Evolutionary conservation across 2,329 filamentous ascomycete genomes (phyloP).

Genomic region (Chaetomium sp.): DNA sequence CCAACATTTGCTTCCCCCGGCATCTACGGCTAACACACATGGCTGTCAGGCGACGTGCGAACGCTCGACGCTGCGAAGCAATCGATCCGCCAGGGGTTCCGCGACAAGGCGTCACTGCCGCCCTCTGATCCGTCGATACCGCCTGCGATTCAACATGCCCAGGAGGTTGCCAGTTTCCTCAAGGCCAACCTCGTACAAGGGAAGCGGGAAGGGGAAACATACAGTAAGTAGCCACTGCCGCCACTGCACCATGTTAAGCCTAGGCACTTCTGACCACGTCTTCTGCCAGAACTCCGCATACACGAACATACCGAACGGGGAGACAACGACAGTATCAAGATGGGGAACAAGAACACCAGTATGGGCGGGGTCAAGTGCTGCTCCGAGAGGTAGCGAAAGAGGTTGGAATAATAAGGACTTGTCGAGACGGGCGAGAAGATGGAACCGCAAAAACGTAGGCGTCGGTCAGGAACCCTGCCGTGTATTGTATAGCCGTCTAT

Average conservation of each 20-base stretch:
- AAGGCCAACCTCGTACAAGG: constrained; percentile 89
- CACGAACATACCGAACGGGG: constrained; percentile 89
- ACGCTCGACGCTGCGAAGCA: constrained; percentile 70
- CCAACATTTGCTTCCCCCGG: background rate
- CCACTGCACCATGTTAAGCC: background rate
- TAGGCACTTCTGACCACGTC: constrained; percentile 15
- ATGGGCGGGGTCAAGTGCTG: constrained; percentile 40
- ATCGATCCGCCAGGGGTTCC: constrained; percentile 75
- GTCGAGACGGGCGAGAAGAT: constrained; percentile 9
- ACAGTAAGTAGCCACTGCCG: constrained; percentile 30
- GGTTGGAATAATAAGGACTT: background rate
- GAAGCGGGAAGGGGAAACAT: constrained; percentile 40
- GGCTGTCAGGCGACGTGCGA: constrained; percentile 64
- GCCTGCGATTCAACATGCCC: constrained; percentile 73
- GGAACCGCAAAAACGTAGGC: background rate
- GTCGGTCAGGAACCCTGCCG: constrained; percentile 28
- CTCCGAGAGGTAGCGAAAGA: constrained; percentile 32
- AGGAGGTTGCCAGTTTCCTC: constrained; percentile 79
- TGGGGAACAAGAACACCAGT: constrained; percentile 48
- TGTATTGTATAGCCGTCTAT: constrained; percentile 34
- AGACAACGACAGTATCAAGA: constrained; percentile 88
- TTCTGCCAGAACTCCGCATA: constrained; percentile 71
- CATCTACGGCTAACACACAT: constrained; percentile 14
- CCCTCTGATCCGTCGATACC: constrained; percentile 60
- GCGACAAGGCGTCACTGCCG: constrained; percentile 62